Percentiles rank a stretch among this genome's conserved stretches.
phyloP scores from a whole-genome alignment of 2,329 filamentous ascomycete genomes.

The Phoma sp. region DNA sequence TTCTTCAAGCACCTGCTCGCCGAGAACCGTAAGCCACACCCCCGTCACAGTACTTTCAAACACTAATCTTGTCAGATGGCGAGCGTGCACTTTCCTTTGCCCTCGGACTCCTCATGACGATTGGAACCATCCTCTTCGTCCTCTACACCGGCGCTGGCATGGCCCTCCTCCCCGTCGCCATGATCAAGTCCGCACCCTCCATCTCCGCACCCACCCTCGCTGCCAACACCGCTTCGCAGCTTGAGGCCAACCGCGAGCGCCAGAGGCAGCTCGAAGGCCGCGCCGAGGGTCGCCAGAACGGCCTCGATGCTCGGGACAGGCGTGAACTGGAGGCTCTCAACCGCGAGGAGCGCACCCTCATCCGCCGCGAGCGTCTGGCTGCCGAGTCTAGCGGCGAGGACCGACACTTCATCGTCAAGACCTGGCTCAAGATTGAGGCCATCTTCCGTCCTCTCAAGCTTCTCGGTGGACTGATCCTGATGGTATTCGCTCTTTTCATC shows the following conservation, averaged over 20 bases:
- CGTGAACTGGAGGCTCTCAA: constrained; percentile 86
- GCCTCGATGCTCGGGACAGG: constrained; percentile 82
- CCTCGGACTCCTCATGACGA: constrained; percentile 83
- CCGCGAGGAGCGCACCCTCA: constrained; percentile 89
- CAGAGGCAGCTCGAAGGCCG: constrained; percentile 91
- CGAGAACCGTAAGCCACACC: constrained; percentile 71
- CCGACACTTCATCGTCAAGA: constrained; percentile 73
- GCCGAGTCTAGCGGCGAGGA: constrained; percentile 81
- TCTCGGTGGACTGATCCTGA: constrained; percentile 79
- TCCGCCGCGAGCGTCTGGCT: constrained; percentile 86
- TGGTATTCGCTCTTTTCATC: constrained; percentile 76
- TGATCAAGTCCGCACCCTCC: constrained; percentile 90
- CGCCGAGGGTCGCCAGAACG: constrained; percentile 75
- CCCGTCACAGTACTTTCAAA: neutral
- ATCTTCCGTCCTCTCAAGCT: constrained; percentile 89
- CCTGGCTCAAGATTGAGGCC: constrained; percentile 82
- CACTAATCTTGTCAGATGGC: constrained; percentile 63
- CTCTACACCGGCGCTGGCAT: constrained; percentile 90
- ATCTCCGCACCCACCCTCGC: constrained; percentile 82
- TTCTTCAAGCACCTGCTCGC: constrained; percentile 87
- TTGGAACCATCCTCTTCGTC: constrained; percentile 86
- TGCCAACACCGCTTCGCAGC: constrained; percentile 77
- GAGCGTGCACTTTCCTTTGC: constrained; percentile 92
- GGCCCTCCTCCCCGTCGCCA: constrained; percentile 84
- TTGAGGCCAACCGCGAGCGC: constrained; percentile 88